Conservation (phyloP, 2,329 filamentous ascomycete species). For the Atkinsonella texensis region DNA sequence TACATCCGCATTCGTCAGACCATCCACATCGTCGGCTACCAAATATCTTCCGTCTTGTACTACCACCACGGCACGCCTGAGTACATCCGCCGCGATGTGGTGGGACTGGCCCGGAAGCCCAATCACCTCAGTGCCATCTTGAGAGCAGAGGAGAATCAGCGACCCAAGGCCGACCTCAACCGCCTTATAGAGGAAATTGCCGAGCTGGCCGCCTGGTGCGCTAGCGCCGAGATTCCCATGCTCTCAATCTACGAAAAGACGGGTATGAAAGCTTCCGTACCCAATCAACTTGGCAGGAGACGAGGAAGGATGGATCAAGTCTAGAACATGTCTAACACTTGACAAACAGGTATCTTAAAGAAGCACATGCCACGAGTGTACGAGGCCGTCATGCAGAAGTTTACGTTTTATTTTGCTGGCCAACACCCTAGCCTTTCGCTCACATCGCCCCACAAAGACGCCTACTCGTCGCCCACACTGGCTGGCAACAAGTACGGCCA, state of each 20-base stretch:
- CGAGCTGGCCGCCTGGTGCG: conserved; percentile 87
- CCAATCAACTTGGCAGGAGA: neutral
- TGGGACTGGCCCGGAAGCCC: conserved; percentile 59
- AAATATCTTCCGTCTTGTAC: conserved; percentile 69
- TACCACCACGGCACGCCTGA: conserved; percentile 95
- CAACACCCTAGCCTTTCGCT: conserved; percentile 57
- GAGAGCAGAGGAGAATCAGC: conserved; percentile 56
- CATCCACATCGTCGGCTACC: conserved; percentile 67
- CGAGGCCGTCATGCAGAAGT: conserved; percentile 63
- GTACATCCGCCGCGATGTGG: conserved; percentile 79
- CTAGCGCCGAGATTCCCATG: conserved; percentile 74
- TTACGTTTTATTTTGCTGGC: conserved; percentile 78
- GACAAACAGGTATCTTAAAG: conserved; percentile 66
- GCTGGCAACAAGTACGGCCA: conserved; percentile 24
- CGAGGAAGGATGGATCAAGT: neutral
- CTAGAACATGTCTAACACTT: neutral
- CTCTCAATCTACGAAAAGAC: conserved; percentile 88
- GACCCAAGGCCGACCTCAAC: conserved; percentile 64
- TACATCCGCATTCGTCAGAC: conserved; percentile 73
- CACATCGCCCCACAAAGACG: conserved; percentile 31
- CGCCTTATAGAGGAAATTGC: conserved; percentile 80
- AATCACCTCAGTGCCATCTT: conserved; percentile 82
- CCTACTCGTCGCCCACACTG: conserved; percentile 16
- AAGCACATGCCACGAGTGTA: conserved; percentile 79
- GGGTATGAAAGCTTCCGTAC: conserved; percentile 39